Evolutionary conservation across 2,329 filamentous ascomycete genomes (phyloP), one percentile per base, ranked within the genome.

Genomic region (Lasiodiplodia citricola): DNA sequence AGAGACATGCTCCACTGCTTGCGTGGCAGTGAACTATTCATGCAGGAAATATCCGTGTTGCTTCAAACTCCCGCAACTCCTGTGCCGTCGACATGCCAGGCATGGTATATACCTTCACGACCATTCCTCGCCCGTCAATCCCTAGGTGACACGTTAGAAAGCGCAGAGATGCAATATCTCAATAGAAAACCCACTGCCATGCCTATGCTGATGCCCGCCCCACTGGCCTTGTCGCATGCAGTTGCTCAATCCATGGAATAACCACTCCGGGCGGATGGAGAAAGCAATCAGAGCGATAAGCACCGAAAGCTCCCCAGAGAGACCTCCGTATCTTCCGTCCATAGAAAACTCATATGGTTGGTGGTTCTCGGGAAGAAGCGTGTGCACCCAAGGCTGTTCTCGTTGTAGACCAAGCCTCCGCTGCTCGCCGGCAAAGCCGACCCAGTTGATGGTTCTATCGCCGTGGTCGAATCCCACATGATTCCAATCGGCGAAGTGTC

Each of bases 241-340:
- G 3, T 8, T 18, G 0, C 73, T 74, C 0, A 79, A 44, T 2
- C 63, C 56, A 5, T 18, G 37, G 6, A 3, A 54, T 7, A 79
- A 65, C 1, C 62, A 25, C 1, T 68, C 25, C 3, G 31, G 52
- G 2, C 35, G 14, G 23, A 74, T 74, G 0, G 78, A 74, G 18
- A 79, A 72, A 0, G 76, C 76, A 1, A 77, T 51, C 1, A 80
- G 68, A 1, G 73, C 76, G 0, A 80, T 70, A 51, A 80, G 74
- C 8, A 80, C 75, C 0, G 76, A 70, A 1, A 80, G 64, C 2
- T 80, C 77, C 5, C 78, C 78, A 14, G 56, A 74, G 3, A 80
- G 57, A 0, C 72, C 76, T 10, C 76, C 76, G 25, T 72, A 72
- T 10, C 28, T 41, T 2, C 11, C 8, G 38, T 56, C 31, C 4